A percentile compares a stretch with the other conserved stretches of the same genome.
These are phyloP conservation scores for Lasiosphaeris hirsuta DNA, from an alignment of 495 filamentous ascomycete genomes.

Conservation along the genomic window DNA sequence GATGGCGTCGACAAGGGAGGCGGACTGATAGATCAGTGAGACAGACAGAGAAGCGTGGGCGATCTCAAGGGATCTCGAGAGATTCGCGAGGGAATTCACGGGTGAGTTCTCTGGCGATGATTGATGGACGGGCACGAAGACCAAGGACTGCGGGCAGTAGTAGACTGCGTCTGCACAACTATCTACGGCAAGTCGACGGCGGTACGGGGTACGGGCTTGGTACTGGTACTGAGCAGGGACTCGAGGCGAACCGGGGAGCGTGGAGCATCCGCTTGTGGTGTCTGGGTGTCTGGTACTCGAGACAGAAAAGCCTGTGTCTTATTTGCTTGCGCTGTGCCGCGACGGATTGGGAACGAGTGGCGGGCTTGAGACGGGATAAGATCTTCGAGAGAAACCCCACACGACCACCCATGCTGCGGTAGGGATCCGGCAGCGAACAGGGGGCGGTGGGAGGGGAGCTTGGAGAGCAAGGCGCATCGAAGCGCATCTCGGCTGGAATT, in stretches of 20 bases:
- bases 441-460: not conserved
- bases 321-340: slow-evolving; percentile 18
- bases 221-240: no score
- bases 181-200: not conserved
- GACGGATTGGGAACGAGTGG: slow-evolving; percentile 17
- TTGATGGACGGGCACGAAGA: not conserved
- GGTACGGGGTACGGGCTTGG: not conserved
- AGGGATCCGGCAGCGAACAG: not conserved
- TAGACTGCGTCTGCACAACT: no score
- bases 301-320: slow-evolving; percentile 9
- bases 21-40: not conserved
- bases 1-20: not conserved
- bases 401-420: slow-evolving; percentile 5
- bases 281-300: not conserved
- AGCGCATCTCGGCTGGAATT: not conserved
- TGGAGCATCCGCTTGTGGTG: not conserved
- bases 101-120: not conserved
- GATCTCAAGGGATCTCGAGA: not conserved
- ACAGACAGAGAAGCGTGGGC: not conserved
- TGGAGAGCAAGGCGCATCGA: not conserved
- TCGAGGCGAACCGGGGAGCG: not conserved
- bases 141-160: not conserved
- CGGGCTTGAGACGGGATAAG: not conserved
- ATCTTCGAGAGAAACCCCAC: slow-evolving; percentile 10
- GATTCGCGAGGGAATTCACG: not conserved